A percentile compares a stretch with the other conserved stretches of the same genome.
These are phyloP conservation scores for Cercophora newfieldiana DNA, from an alignment of 495 filamentous ascomycete genomes.

Conservation along the genomic window DNA sequence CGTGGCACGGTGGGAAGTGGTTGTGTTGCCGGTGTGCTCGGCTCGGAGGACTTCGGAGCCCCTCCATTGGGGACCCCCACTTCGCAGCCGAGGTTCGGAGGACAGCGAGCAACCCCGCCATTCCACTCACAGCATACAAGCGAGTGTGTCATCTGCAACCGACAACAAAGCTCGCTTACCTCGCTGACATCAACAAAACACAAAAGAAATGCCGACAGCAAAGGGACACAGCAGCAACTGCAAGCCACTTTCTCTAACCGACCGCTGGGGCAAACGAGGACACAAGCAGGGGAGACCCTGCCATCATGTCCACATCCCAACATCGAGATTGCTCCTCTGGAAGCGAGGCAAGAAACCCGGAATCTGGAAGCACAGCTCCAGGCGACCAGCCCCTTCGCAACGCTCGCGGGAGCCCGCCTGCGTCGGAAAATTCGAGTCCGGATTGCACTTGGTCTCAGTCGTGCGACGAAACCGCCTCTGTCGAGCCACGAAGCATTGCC, in stretches of 20 bases:
- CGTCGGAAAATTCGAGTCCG: background rate
- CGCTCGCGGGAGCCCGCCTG: background rate
- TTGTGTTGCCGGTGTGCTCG: background rate
- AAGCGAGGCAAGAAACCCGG: conserved; percentile 13
- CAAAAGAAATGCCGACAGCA: background rate
- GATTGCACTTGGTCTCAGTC: background rate
- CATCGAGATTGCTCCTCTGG: background rate
- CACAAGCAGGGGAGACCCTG: background rate
- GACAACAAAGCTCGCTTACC: background rate
- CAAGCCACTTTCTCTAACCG: background rate
- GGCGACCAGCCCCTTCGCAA: background rate
- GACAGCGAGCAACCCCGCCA: background rate
- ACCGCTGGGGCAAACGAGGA: background rate
- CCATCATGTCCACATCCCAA: background rate
- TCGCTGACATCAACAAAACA: background rate
- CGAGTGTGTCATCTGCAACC: background rate
- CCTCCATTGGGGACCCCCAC: background rate
- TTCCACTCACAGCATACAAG: background rate
- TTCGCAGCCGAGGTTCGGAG: background rate
- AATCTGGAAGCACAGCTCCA: conserved; percentile 4
- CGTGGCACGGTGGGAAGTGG: background rate
- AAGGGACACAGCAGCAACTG: background rate
- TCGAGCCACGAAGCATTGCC: background rate
- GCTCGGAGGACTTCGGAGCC: background rate
- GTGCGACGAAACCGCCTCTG: background rate